Evolutionary conservation across 495 filamentous ascomycete genomes (phyloP).

Genomic region (Hypoxylon cercidicola): DNA sequence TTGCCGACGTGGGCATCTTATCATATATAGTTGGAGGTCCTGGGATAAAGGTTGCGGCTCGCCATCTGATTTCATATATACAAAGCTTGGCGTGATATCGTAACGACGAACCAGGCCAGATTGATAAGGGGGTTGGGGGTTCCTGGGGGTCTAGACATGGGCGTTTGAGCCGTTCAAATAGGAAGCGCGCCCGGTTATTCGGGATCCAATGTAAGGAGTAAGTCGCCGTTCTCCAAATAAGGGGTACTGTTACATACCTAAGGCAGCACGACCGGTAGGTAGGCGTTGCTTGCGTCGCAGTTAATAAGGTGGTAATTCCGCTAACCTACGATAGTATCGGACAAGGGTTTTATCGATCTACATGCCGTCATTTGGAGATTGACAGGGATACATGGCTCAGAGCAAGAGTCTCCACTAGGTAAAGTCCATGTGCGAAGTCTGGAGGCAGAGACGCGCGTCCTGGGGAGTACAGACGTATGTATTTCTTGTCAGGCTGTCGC

Average conservation of each 20-base stretch:
- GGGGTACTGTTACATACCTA: conserved; percentile 1
- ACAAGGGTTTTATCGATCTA: conserved; percentile 34
- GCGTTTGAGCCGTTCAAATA: conserved; percentile 11
- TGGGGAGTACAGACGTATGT: conserved; percentile 25
- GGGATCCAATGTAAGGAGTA: conserved; percentile 14
- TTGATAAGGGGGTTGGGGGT: conserved; percentile 33
- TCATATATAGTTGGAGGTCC: conserved; percentile 36
- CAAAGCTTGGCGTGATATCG: conserved; percentile 44
- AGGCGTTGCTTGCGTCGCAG: conserved; percentile 18
- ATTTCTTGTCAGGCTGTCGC: conserved; percentile 15
- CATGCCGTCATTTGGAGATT: conserved; percentile 43
- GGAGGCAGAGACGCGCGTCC: conserved; percentile 42
- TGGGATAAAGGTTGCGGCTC: conserved; percentile 26
- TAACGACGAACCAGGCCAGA: conserved; percentile 24
- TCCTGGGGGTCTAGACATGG: conserved; percentile 10
- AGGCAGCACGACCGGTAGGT: conserved; percentile 7
- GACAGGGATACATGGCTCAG: conserved; percentile 31
- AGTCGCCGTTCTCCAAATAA: not conserved
- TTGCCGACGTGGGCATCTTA: conserved; percentile 22
- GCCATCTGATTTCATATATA: conserved; percentile 32
- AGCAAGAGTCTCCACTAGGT: conserved; percentile 30
- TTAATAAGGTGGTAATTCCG: conserved; percentile 28
- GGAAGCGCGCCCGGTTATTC: conserved; percentile 22
- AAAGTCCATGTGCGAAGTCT: conserved; percentile 27
- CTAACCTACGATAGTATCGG: conserved; percentile 25